Conservation (phyloP, 129 eudicot genomes). For the Pittosporum tobira region DNA sequence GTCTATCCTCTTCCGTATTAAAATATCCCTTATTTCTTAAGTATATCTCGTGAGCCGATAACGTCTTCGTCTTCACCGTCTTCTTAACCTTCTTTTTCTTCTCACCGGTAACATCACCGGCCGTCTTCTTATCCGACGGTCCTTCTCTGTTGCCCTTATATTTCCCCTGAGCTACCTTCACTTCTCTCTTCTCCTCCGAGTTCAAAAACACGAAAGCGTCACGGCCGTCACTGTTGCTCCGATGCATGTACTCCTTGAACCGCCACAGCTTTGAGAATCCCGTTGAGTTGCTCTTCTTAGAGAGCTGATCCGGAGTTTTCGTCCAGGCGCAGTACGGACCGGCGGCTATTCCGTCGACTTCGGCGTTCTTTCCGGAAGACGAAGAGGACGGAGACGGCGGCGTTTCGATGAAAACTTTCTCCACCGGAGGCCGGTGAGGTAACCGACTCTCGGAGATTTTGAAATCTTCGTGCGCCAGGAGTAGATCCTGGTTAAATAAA, state of each 20-base stretch:
- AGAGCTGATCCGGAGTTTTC: constrained; percentile 36
- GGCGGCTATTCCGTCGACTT: constrained; percentile 18
- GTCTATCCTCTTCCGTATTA: constrained; percentile 29
- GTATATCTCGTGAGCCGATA: constrained; percentile 62
- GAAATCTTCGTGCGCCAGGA: constrained; percentile 10
- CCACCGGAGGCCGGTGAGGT: constrained; percentile 38
- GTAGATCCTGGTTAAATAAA: constrained; percentile 34
- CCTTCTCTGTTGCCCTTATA: constrained; percentile 8
- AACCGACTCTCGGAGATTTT: constrained; percentile 17
- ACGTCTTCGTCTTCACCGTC: constrained; percentile 25
- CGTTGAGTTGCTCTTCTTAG: constrained; percentile 84
- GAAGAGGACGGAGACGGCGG: constrained; percentile 20
- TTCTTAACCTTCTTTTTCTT: constrained; percentile 21
- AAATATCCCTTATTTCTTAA: constrained; percentile 40
- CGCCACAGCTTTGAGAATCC: constrained; percentile 95
- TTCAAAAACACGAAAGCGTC: constrained; percentile 78
- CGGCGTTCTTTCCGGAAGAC: neutral
- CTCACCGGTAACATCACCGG: constrained; percentile 13
- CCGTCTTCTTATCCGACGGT: constrained; percentile 8
- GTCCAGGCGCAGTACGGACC: constrained; percentile 53
- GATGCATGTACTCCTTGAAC: constrained; percentile 38
- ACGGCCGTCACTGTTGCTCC: constrained; percentile 85
- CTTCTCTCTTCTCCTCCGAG: constrained; percentile 9
- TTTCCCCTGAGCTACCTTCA: constrained; percentile 1
- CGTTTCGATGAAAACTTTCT: constrained; percentile 41